Evolutionary conservation across 148 eudicot genomes (phyloP), one percentile per base, ranked within the genome.

Genomic region (Rheum nobile): DNA sequence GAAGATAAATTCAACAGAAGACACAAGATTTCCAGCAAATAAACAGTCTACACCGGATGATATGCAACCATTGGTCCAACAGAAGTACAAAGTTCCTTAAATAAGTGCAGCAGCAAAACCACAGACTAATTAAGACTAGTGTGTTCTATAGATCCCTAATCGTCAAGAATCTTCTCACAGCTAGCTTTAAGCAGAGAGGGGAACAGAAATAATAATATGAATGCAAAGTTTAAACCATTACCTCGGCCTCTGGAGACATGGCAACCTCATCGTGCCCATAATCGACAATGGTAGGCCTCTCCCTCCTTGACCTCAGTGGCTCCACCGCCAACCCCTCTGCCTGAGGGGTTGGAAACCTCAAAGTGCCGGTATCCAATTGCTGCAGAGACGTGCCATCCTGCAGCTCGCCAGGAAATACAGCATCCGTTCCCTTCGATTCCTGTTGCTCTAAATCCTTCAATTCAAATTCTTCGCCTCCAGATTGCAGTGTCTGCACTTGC

Each of bases 211-310:
- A 16, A 46, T 0, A 54, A 24, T 21, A 22, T 4, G 19, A 59
- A 0, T 12, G 35, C 8, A 29, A 29, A 29, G 12, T 28, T 14
- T 26, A 13, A 63, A 50, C 3, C 44, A 38, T 11, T 79, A 93
- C 98, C 98, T 93, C 90, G 26, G 88, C 79, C 61, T 90, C 93
- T 71, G 98, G 98, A 50, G 98, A 93, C 88, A 88, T 72, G 21
- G 90, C 89, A 42, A 79, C 83, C 77, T 89, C 98, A 67, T 93
- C 97, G 29, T 91, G 96, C 0, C 87, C 98, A 74, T 93, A 93
- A 86, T 93, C 96, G 17, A 93, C 96, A 70, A 93, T 93, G 0
- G 89, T 73, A 14, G 83, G 85, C 65, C 82, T 84, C 71, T 80
- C 82, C 73, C 71, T 79, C 81, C 82, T 71, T 63, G 35, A 71